These are phyloP conservation scores for Phytophthora crassamura DNA, from an alignment of 352 stramenopile genomes.

Conservation along the genomic window DNA sequence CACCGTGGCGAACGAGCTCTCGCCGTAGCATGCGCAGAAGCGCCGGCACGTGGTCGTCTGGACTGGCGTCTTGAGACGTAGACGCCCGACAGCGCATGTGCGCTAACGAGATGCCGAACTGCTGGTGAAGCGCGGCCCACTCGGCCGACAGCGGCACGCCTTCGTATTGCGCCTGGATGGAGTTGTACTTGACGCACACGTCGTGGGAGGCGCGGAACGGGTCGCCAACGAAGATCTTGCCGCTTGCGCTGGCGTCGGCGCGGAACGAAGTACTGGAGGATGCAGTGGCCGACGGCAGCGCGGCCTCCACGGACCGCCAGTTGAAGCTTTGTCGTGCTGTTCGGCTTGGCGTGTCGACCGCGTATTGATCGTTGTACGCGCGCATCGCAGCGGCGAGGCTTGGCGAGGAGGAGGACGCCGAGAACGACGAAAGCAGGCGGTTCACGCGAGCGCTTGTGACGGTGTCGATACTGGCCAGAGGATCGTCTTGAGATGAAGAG, in stretches of 20 bases:
- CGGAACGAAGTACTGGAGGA: not conserved
- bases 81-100: constrained; percentile 48
- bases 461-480: constrained; percentile 47
- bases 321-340: constrained; percentile 33
- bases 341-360: constrained; percentile 6
- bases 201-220: constrained; percentile 58
- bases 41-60: constrained; percentile 47
- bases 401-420: constrained; percentile 29
- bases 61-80: constrained; percentile 13
- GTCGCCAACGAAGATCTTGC: constrained; percentile 52
- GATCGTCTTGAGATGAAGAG: constrained; percentile 37
- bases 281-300: constrained; percentile 12
- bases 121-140: constrained; percentile 48
- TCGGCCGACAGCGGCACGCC: constrained; percentile 39
- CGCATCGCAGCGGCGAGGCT: constrained; percentile 32
- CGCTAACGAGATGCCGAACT: constrained; percentile 60
- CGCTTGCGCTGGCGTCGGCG: constrained; percentile 9
- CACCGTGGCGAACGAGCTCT: constrained; percentile 54
- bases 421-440: constrained; percentile 37
- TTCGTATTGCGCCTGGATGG: constrained; percentile 60
- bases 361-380: constrained; percentile 31
- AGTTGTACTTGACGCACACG: constrained; percentile 66
- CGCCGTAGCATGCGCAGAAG: constrained; percentile 62
- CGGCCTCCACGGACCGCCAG: constrained; percentile 34
- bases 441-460: constrained; percentile 49